These are phyloP conservation scores for Trypanosoma conorhini DNA, from an alignment of 208 protist species.

Conservation along the genomic window DNA sequence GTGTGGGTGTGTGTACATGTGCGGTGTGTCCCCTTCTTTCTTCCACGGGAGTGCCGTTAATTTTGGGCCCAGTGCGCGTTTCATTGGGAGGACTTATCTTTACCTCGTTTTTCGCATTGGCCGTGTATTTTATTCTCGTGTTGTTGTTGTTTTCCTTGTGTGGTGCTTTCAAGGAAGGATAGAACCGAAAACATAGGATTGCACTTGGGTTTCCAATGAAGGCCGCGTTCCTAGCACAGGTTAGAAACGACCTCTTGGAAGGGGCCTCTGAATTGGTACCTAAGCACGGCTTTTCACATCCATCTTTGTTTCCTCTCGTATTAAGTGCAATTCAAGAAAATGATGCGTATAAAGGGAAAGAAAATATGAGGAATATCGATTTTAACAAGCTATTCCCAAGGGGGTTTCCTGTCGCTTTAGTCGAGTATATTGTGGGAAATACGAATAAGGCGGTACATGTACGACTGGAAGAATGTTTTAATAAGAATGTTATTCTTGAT, in stretches of 20 bases:
- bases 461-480: conserved; percentile 51
- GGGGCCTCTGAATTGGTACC: conserved; percentile 43
- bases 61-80: no score
- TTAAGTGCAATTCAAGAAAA: conserved; percentile 5
- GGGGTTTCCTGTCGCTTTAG: conserved; percentile 59
- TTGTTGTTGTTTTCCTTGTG: conserved; percentile 3
- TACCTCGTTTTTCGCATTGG: no score
- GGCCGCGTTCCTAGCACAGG: background rate
- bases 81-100: no score
- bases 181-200: no score
- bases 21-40: no score
- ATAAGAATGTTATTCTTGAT: conserved; percentile 47
- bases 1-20: no score
- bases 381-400: conserved; percentile 53
- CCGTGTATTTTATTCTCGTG: no score
- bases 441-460: conserved; percentile 42
- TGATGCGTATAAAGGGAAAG: background rate
- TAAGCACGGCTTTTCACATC: conserved; percentile 44
- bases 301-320: conserved; percentile 34
- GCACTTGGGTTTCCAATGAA: background rate
- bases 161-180: background rate
- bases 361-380: background rate
- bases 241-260: conserved; percentile 36
- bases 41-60: no score
- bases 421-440: conserved; percentile 61